These are phyloP conservation scores for Fraxinus anomala DNA, from an alignment of 257 asterid species.

Conservation along the genomic window DNA sequence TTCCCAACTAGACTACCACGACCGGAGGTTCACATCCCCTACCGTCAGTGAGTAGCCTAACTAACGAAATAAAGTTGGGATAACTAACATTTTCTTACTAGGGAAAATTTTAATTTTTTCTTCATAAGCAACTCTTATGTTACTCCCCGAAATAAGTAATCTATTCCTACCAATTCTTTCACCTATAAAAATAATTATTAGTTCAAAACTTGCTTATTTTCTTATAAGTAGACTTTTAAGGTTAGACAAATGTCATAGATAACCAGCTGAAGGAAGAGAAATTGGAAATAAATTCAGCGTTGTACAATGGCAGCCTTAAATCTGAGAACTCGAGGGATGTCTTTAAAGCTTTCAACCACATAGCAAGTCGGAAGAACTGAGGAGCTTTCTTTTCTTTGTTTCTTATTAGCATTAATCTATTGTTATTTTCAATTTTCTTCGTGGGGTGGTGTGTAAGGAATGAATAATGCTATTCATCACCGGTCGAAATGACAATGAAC, in stretches of 20 bases:
- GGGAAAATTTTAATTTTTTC: too few relatives aligned
- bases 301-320: not conserved
- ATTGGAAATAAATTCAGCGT: not conserved
- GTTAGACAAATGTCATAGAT: not conserved
- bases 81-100: not conserved
- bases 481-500: too few relatives aligned
- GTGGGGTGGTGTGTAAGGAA: not conserved
- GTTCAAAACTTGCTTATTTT: not conserved
- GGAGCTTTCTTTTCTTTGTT: not conserved
- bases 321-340: not conserved
- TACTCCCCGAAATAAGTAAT: not conserved
- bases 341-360: not conserved
- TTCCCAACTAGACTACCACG: not conserved
- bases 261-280: not conserved
- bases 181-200: not conserved
- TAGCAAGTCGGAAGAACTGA: not conserved
- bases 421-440: not conserved
- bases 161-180: not conserved
- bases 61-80: not conserved
- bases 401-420: not conserved
- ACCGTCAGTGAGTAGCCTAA: not conserved
- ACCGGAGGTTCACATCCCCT: not conserved
- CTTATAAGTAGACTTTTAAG: not conserved
- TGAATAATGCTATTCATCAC: too few relatives aligned
- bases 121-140: too few relatives aligned